Evolutionary conservation across 257 asterid genomes (phyloP), one percentile per base, ranked within the genome.

Genomic region (Solanum sitiens): DNA sequence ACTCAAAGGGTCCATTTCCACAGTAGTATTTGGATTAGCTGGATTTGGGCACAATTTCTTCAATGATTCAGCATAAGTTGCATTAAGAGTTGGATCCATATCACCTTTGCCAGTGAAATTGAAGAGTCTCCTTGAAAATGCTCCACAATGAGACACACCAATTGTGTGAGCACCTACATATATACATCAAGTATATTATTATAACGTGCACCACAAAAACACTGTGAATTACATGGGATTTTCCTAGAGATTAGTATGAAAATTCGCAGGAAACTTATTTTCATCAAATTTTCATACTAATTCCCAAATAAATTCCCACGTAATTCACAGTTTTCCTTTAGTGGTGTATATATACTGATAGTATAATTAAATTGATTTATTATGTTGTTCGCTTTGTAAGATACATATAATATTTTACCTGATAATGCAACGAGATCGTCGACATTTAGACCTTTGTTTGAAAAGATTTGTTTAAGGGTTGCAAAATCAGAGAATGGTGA

Each of bases 351-450:
- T 73, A 20, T 4, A 8, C 1, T 37, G 8, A 35, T 16, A 35
- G 3, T 50, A 50, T 50, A 50, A n/a, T n/a, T n/a, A n/a, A 16
- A 16, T 53, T 53, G 61, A 50, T 50, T 50, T 16, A 50, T 50
- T 0, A 2, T 50, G 23, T 53, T 53, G 9, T 16, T 53, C 61
- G 9, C 1, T 53, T 53, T 53, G 61, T 61, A 21, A 63, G n/a
- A 59, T 2, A 11, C 15, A 65, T 25, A 56, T 25, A 23, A 27
- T 20, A 14, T 59, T 20, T 35, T 86, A 94, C 94, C 94, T 74
- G 95, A 94, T 67, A 94, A 87, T 71, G 92, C 89, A 11, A 91
- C 94, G 67, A 94, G 97, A 87, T 94, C 95, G 6, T 86, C 32
- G 15, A 91, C 90, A 25, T 87, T 86, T 44, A 94, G 89, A 40